Base-by-base conservation (phyloP, 2,329 filamentous ascomycete genomes). In the Xylariaceae sp. region DNA sequence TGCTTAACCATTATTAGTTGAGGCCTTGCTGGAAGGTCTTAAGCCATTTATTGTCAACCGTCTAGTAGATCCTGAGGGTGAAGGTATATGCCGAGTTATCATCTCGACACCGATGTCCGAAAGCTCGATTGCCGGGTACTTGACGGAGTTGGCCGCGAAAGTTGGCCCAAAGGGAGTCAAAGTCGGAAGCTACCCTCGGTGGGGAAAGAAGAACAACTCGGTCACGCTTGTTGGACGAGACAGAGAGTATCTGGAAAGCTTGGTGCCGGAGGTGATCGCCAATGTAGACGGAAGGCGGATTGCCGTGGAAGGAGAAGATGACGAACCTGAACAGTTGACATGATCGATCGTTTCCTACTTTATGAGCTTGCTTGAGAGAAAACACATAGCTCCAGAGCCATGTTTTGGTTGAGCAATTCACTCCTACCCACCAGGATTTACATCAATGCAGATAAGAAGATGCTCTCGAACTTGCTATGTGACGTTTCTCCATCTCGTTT, bases 141-240 rank as follows among this genome's bases (percentile, higher is more conserved):
- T 99, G 66, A 93, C 91, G 1, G 82, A 90, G 60, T 76, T 97
- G 58, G 90, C 92, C 4, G 81, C 77, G 23, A 84, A 84, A 70
- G 88, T 92, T 18, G 87, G 85, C 69, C 76, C 84, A 1, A 85
- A 82, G 66, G 92, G 91, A 3, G 82, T 97, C 66, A 97, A 97
- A 75, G 91, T 97, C 13, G 94, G 94, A 40, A 96, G 91, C 72
- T 97, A 99, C 73, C 94, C 94, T 29, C 80, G 91, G 50, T 97
- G 92, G 92, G 91, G 89, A 4, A 93, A 91, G 79, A 84, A 85
- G 66, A 81, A 81, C 59, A 97, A 97, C 72, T 94, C 92, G 0
- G 91, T 97, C 41, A 97, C 93, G 9, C 77, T 99, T 47, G 92
- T 97, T 16, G 84, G 84, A 62, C 85, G 84, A 61, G 89, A 97